Percentiles rank a stretch among this genome's conserved stretches.
Evolutionary conservation across 2,329 filamentous ascomycete species (phyloP).

Genomic region (Geosmithia morbida): DNA sequence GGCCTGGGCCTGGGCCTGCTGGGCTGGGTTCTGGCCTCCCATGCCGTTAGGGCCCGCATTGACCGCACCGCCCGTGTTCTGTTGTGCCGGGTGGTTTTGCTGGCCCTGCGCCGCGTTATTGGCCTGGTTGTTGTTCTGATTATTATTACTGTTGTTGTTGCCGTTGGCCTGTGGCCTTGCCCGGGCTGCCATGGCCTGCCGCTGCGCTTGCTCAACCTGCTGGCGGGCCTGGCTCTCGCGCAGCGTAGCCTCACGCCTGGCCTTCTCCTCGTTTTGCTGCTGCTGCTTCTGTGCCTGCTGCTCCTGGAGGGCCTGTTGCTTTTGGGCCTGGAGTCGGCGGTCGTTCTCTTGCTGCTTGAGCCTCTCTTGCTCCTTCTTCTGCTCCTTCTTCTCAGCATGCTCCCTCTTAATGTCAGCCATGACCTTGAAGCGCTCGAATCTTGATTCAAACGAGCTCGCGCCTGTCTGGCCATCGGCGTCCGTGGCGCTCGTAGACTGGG

Average conservation of each 20-base stretch:
- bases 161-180: slow-evolving; percentile 3
- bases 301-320: slow-evolving; percentile 21
- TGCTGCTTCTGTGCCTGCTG: slow-evolving; percentile 31
- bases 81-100: slow-evolving; percentile 10
- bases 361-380: slow-evolving; percentile 63
- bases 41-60: neutral
- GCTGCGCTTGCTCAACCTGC: slow-evolving; percentile 11
- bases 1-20: neutral
- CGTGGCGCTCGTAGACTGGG: slow-evolving; percentile 40
- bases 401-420: slow-evolving; percentile 72
- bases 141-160: slow-evolving; percentile 10
- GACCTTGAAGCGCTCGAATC: slow-evolving; percentile 85
- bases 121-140: slow-evolving; percentile 14
- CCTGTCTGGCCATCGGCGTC: slow-evolving; percentile 61
- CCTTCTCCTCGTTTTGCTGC: slow-evolving; percentile 27
- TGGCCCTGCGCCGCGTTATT: slow-evolving; percentile 14
- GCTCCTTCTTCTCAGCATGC: slow-evolving; percentile 61
- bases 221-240: slow-evolving; percentile 20
- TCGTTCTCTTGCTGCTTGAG: slow-evolving; percentile 48
- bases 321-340: slow-evolving; percentile 32
- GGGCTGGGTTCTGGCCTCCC: neutral
- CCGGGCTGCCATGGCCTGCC: slow-evolving; percentile 16
- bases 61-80: neutral
- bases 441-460: slow-evolving; percentile 62
- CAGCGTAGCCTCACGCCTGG: slow-evolving; percentile 19